These are phyloP conservation scores for Aspergillus ustus DNA, from an alignment of 2,329 filamentous ascomycete genomes.

Conservation along the genomic window DNA sequence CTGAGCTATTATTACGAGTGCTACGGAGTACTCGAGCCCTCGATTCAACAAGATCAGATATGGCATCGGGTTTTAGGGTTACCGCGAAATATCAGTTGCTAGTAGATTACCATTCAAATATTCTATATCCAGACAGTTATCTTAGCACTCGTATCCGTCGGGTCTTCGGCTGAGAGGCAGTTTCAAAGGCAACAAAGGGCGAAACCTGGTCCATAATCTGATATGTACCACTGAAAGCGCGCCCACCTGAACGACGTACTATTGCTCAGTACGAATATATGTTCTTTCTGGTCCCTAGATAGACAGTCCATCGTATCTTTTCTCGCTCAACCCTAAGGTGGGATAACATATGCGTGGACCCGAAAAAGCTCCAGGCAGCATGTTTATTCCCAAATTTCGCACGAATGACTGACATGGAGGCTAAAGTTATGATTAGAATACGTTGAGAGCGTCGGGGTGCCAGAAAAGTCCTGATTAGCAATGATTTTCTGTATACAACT, in stretches of 20 bases:
- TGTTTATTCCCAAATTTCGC: neutral
- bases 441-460: neutral
- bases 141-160: no score
- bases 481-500: neutral
- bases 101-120: neutral
- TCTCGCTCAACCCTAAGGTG: neutral
- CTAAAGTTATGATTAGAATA: neutral
- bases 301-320: neutral
- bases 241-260: no score
- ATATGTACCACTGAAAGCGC: no score
- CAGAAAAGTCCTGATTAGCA: neutral
- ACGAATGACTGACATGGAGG: neutral
- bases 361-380: neutral
- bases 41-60: no score
- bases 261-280: no score
- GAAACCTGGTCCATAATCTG: no score
- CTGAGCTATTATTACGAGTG: no score
- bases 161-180: no score
- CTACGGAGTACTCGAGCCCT: no score
- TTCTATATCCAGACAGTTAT: neutral
- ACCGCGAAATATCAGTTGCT: no score
- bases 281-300: neutral
- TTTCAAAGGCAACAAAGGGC: no score
- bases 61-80: no score
- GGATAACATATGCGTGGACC: neutral